Evolutionary conservation across 805 yeast species (phyloP), one percentile per base, ranked within the genome.

Genomic region (Clavispora phyllophila): DNA sequence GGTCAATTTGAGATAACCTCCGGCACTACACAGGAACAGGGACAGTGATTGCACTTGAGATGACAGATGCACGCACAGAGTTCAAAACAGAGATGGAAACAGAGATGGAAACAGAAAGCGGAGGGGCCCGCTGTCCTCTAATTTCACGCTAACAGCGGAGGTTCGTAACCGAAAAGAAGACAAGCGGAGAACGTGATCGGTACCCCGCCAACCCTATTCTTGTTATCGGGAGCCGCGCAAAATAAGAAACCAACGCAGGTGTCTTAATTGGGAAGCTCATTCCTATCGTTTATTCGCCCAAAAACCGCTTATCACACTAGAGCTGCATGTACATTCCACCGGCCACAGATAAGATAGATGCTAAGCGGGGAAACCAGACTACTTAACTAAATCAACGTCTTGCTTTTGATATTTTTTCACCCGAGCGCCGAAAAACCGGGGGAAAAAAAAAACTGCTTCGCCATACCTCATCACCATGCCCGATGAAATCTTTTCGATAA

Each of bases 401-500:
- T 20, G 8, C 25, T 4, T 19, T 14, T 13, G 15, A 6, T 20
- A 9, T 20, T 13, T 13, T 15, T 29, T 10, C 9, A n/a, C 9
- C 18, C 13, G 20, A 5, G 33, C 33, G 18, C 12, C 12, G 14
- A n/a, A 29, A 18, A 29, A 6, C 14, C 17, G 3, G 7, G 4
- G 9, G n/a, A 27, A 27, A 14, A 13, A 27, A 27, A 27, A 5
- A 3, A 10, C n/a, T 12, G 12, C n/a, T 9, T 25, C 27, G 13
- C n/a, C 13, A 10, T 6, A 25, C 13, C 27, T 25, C 27, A 10
- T n/a, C 15, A 14, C 37, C 39, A 39, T 32, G 32, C 8, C 19
- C 24, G 39, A 38, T 26, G 48, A 43, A 27, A 37, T 40, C 15
- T 37, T 37, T 33, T 42, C 50, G 24, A 43, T 44, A 24, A 49